Conservation (phyloP, 192 early-diverging fungal genomes). For the Coemansia interrupta region DNA sequence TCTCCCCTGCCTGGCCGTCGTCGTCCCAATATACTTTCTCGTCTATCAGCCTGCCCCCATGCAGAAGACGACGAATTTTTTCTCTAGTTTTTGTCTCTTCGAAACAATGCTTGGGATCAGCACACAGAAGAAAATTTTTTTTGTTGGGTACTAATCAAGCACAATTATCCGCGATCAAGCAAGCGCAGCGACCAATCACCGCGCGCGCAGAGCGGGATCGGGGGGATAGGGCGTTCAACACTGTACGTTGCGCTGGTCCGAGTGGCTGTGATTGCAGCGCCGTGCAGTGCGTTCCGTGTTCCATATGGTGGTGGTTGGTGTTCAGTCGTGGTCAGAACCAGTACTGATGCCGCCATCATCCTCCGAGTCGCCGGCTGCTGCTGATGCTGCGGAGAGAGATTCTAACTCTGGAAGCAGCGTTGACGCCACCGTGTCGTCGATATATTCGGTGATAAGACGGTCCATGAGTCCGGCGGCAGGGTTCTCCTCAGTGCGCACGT, state of each 20-base stretch:
- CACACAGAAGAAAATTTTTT: constrained; percentile 23
- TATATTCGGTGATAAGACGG: not conserved
- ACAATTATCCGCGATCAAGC: constrained; percentile 1
- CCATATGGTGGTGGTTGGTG: no score
- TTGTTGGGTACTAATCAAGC: constrained; percentile 13
- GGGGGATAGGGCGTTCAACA: no score
- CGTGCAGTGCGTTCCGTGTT: no score
- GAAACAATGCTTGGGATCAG: constrained; percentile 6
- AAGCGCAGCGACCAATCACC: not conserved
- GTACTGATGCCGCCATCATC: not conserved
- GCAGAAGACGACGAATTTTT: not conserved
- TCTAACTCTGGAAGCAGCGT: not conserved
- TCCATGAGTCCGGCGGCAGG: not conserved
- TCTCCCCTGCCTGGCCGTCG: not conserved
- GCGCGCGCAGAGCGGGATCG: no score
- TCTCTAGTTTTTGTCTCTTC: not conserved
- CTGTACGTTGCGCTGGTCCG: no score
- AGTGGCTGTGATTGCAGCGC: no score
- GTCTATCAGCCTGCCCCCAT: not conserved
- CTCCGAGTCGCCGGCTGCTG: not conserved
- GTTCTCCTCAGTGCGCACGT: no score
- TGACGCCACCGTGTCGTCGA: not conserved
- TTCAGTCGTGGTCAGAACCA: not conserved
- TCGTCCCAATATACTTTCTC: not conserved
- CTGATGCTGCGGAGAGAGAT: no score